Conservation (phyloP, 352 stramenopile genomes). For the Aphanomyces astaci region DNA sequence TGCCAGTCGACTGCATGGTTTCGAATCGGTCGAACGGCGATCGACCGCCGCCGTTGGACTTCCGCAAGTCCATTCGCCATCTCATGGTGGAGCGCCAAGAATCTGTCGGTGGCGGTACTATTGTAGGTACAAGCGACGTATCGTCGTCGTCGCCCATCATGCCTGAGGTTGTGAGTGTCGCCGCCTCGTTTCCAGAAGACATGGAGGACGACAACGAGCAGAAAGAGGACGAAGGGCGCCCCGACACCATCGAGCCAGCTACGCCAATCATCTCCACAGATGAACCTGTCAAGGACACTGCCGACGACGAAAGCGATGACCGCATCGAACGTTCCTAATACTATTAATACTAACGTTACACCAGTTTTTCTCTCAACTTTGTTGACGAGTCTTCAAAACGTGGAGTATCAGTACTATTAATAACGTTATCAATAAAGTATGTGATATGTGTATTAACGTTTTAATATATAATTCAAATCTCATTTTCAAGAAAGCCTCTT, state of each 20-base stretch:
- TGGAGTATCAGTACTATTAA: no score
- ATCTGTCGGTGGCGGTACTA: background rate
- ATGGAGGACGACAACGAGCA: background rate
- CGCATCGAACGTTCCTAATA: no score
- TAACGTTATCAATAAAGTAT: no score
- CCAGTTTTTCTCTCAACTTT: no score
- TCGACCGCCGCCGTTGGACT: background rate
- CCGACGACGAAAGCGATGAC: no score
- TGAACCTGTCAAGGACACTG: background rate
- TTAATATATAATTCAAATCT: no score
- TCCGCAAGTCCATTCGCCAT: background rate
- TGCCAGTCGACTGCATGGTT: background rate
- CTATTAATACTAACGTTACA: no score
- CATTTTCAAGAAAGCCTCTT: no score
- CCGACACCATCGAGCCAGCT: background rate
- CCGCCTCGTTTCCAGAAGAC: background rate
- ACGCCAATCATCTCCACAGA: background rate
- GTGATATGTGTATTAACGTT: no score
- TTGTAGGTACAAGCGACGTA: background rate
- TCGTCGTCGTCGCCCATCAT: no score
- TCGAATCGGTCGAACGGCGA: background rate
- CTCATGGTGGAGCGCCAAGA: conserved; percentile 3
- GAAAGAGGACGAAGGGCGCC: background rate
- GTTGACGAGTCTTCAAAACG: no score
- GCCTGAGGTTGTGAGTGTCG: background rate